Evolutionary conservation across 306 rosid genomes (phyloP).

Genomic region (Fragaria iinumae): DNA sequence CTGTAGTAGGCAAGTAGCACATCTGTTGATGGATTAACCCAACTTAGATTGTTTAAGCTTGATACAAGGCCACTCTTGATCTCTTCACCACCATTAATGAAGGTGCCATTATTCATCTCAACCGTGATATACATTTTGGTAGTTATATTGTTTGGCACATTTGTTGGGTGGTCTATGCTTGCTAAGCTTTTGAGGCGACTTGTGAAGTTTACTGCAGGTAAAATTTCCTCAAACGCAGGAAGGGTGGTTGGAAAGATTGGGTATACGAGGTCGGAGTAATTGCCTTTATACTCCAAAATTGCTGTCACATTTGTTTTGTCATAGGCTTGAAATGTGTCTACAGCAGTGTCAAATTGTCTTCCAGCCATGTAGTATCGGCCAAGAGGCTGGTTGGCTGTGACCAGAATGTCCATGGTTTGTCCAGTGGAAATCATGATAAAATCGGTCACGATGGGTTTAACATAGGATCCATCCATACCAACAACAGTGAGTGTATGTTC

Average conservation of each 20-base stretch:
- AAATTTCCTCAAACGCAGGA: slow-evolving; percentile 28
- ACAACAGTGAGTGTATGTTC: slow-evolving; percentile 46
- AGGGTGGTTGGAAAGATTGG: slow-evolving; percentile 21
- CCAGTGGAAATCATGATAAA: slow-evolving; percentile 43
- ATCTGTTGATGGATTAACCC: slow-evolving; percentile 27
- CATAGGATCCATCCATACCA: slow-evolving; percentile 37
- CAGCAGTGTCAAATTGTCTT: slow-evolving; percentile 10
- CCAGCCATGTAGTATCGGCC: slow-evolving; percentile 45
- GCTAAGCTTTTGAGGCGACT: slow-evolving; percentile 30
- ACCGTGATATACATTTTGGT: slow-evolving; percentile 25
- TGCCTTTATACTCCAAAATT: slow-evolving; percentile 32
- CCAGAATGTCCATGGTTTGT: slow-evolving; percentile 41
- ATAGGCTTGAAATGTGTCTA: slow-evolving; percentile 5
- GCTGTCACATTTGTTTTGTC: slow-evolving; percentile 43
- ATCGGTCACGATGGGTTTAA: slow-evolving; percentile 28
- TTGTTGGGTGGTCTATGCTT: slow-evolving; percentile 15
- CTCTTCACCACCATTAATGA: slow-evolving; percentile 25
- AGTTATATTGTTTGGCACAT: slow-evolving; percentile 32
- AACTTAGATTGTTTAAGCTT: slow-evolving; percentile 47
- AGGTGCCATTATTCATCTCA: slow-evolving; percentile 27
- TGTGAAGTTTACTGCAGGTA: slow-evolving; percentile 22
- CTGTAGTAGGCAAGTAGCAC: slow-evolving; percentile 49
- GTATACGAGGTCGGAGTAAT: not conserved
- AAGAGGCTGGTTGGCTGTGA: slow-evolving; percentile 37
- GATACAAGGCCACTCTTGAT: slow-evolving; percentile 31